phyloP scores from a whole-genome alignment of 2,329 filamentous ascomycete genomes.

The Fusarium goolgardi region DNA sequence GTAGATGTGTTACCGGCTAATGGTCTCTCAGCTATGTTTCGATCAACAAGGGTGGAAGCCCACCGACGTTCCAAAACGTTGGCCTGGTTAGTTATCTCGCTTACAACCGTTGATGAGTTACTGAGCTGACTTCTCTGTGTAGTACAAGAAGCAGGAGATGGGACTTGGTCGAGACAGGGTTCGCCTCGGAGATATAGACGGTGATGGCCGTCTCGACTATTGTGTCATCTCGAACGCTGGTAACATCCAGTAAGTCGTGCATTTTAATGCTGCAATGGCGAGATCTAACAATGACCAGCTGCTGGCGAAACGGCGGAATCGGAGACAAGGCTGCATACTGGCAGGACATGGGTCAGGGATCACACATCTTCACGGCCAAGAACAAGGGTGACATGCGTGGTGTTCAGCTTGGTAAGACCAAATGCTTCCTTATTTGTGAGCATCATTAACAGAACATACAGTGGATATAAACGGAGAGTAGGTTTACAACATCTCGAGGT shows the following conservation, averaged over 20 bases:
- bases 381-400: constrained; percentile 6
- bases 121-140: not conserved
- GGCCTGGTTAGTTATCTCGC: not conserved
- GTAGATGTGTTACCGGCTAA: not conserved
- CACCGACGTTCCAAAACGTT: not conserved
- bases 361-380: not conserved
- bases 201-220: constrained; percentile 5
- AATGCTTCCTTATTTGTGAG: not conserved
- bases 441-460: not conserved
- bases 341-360: constrained; percentile 3
- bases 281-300: not conserved
- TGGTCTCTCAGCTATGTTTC: not conserved
- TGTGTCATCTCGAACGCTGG: constrained; percentile 8
- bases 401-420: not conserved
- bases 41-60: constrained; percentile 6
- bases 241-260: not conserved
- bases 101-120: not conserved
- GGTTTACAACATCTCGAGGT: not conserved
- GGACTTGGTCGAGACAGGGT: constrained; percentile 2
- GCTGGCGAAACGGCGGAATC: constrained; percentile 4
- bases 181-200: constrained; percentile 2
- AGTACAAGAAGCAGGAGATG: constrained; percentile 12
- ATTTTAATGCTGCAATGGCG: too few relatives aligned
- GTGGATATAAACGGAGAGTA: constrained; percentile 8
- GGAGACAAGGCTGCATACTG: constrained; percentile 12